phyloP scores from a whole-genome alignment of 2,329 filamentous ascomycete genomes.

The Dothideomycetes sp. region DNA sequence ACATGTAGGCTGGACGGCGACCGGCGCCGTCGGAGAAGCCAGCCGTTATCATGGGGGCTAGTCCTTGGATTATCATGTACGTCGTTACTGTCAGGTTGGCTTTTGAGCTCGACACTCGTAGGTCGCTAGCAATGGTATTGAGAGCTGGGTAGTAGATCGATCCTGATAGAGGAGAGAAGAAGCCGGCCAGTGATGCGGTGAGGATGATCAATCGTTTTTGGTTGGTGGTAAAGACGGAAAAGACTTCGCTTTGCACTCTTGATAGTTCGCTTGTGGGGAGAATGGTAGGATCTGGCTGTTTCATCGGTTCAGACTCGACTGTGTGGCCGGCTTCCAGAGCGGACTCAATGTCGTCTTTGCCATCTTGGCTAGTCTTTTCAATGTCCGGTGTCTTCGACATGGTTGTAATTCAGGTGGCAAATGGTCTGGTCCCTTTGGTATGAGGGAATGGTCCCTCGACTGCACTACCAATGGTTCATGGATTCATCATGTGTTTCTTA shows the following conservation, averaged over 20 bases:
- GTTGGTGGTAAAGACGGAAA: constrained; percentile 18
- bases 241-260: constrained; percentile 12
- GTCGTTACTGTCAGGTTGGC: constrained; percentile 42
- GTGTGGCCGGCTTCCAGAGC: not conserved
- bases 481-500: too few relatives aligned
- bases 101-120: constrained; percentile 28
- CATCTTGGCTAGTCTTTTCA: not conserved
- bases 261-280: not conserved
- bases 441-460: not conserved
- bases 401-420: not conserved
- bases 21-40: constrained; percentile 21
- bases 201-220: constrained; percentile 21
- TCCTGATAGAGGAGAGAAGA: constrained; percentile 23
- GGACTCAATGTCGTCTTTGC: not conserved
- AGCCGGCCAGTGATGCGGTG: constrained; percentile 16
- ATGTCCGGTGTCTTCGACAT: not conserved
- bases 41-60: constrained; percentile 21
- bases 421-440: not conserved
- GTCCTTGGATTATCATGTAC: constrained; percentile 30
- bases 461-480: not conserved
- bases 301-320: not conserved
- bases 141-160: constrained; percentile 29
- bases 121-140: constrained; percentile 20
- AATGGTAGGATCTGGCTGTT: not conserved
- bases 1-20: constrained; percentile 21